A percentile compares a stretch with the other conserved stretches of the same genome.
Evolutionary conservation across 164 flowering plant species (phyloP).

Genomic region (Amborella trichopoda): DNA sequence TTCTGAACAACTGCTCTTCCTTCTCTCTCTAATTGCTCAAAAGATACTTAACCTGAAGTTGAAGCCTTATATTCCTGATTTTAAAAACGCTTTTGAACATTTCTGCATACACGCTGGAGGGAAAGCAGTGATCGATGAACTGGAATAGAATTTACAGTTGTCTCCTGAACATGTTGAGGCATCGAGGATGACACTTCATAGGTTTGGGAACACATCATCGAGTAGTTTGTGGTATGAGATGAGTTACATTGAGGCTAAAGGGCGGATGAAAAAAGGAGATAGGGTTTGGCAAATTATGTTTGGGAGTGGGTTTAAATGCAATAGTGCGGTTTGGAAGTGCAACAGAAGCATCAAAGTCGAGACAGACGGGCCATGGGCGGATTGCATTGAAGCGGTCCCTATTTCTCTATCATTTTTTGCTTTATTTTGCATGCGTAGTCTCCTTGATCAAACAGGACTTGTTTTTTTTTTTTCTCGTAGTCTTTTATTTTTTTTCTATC

Average conservation of each 20-base stretch:
- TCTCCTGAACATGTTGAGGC: slow-evolving; percentile 53
- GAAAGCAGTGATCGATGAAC: slow-evolving; percentile 52
- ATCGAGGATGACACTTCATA: slow-evolving; percentile 51
- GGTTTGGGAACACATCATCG: slow-evolving; percentile 59
- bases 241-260: slow-evolving; percentile 47
- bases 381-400: slow-evolving; percentile 37
- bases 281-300: slow-evolving; percentile 63
- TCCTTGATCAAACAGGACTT: too few species aligned
- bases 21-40: slow-evolving; percentile 28
- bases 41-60: slow-evolving; percentile 40
- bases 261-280: slow-evolving; percentile 53
- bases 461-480: too few species aligned
- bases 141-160: slow-evolving; percentile 47
- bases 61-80: slow-evolving; percentile 59
- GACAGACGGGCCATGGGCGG: slow-evolving; percentile 36
- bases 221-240: slow-evolving; percentile 59
- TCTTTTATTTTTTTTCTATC: too few species aligned
- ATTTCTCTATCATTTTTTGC: too few species aligned
- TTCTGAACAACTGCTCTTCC: slow-evolving; percentile 41
- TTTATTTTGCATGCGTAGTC: too few species aligned
- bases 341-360: slow-evolving; percentile 29
- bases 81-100: slow-evolving; percentile 62
- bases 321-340: slow-evolving; percentile 68
- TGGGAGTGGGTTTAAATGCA: slow-evolving; percentile 63
- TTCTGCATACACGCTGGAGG: slow-evolving; percentile 77